Evolutionary conservation across 768 basidiomycete genomes (phyloP), one percentile per base, ranked within the genome.

Genomic region (Harrya chromipes): DNA sequence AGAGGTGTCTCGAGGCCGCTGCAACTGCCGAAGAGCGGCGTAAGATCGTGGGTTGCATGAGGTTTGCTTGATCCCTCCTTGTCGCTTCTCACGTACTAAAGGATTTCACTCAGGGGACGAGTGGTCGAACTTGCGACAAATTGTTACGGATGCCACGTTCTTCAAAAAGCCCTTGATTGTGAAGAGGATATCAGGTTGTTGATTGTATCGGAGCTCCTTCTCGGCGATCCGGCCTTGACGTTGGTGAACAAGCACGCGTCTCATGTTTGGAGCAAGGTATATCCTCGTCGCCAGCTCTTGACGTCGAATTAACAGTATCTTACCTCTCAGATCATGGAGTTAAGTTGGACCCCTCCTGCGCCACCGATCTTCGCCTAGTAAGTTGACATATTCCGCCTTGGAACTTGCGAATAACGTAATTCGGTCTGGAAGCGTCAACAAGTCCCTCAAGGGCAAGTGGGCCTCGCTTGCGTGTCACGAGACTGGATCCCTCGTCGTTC

Each of bases 221-320:
- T 85, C 19, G 87, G 88, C 2, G 90, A 93, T 62, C 90, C 90
- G 8, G 87, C 88, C 1, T 80, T 88, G 63, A 93, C 90, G 6
- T 74, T 93, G 24, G 85, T 92, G 8, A 92, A 92, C 67, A 93
- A 93, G 65, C 90, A 93, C 64, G 89, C 90, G 1, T 90, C 88
- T 41, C 90, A 93, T 64, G 90, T 93, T 27, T 93, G 90, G 90
- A 90, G 88, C 70, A 92, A 92, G 77, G 87, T 87, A 54, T 19
- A 33, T 48, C 48, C 13, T 7, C 6, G 14, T 50, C 56, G 21
- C 17, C 38, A 36, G 17, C 14, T 29, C 29, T 36, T 33, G 33
- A 21, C 33, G 45, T 36, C 29, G 17, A 40, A 33, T 43, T 40
- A 53, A 58, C 53, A 11, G 37, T 34, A 3, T 20, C 24, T 44